Percentiles rank a stretch among this genome's conserved stretches.
Conservation (phyloP, 108 stramenopile genomes). For the Skeletonema menzelii region DNA sequence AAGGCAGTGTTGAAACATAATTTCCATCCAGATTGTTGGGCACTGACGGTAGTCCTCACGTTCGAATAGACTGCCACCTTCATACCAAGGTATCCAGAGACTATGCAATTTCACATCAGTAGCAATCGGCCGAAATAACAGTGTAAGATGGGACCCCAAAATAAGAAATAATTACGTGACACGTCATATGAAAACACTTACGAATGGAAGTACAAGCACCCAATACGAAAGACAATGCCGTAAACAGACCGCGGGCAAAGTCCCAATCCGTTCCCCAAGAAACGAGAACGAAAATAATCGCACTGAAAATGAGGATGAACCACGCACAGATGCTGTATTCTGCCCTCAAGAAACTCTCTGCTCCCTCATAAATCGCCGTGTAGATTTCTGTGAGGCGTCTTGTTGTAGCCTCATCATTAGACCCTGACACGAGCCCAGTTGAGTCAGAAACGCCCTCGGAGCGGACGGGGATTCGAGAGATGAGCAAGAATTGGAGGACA, state of each 20-base stretch:
- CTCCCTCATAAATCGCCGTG: conserved; percentile 94
- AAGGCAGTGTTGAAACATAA: conserved; percentile 95
- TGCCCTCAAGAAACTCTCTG: conserved; percentile 92
- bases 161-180: conserved; percentile 18
- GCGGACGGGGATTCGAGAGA: conserved; percentile 78
- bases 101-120: conserved; percentile 40
- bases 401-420: conserved; percentile 77
- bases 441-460: conserved; percentile 57
- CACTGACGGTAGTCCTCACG: conserved; percentile 94
- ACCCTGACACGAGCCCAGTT: conserved; percentile 49
- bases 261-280: conserved; percentile 88
- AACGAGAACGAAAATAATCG: conserved; percentile 87
- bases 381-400: conserved; percentile 88
- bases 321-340: conserved; percentile 95
- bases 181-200: conserved; percentile 46
- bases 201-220: conserved; percentile 82
- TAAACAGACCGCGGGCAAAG: conserved; percentile 87
- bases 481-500: conserved; percentile 72
- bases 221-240: conserved; percentile 89
- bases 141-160: neutral
- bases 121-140: neutral
- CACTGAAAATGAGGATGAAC: conserved; percentile 85
- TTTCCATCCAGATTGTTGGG: conserved; percentile 87
- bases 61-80: conserved; percentile 97
- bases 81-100: conserved; percentile 96